Base-by-base conservation (phyloP, 2,329 filamentous ascomycete species). In the Teratosphaeria destructans region DNA sequence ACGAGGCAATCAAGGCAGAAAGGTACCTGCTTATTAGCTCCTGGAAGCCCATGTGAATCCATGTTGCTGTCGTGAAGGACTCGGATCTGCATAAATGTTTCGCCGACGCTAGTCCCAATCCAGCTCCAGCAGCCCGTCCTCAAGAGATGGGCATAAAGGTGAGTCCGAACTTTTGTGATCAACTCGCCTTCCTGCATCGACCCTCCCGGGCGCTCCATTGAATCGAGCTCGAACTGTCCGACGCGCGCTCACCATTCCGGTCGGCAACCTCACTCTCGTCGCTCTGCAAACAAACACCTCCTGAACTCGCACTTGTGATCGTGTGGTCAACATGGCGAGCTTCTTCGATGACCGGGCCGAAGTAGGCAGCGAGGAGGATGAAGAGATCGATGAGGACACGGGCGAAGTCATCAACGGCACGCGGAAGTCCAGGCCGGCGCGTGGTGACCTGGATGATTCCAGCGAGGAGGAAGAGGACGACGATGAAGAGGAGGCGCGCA, bases 381-480 rank as follows among this genome's bases (percentile, higher is more conserved):
- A 95, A 62, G 90, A 89, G 68, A 90, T 88, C 62, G 87, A 90
- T 67, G 90, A 92, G 65, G 88, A 90, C 63, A 85, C 82, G 29
- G 88, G 85, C 57, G 82, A 88, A 67, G 74, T 77, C 54, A 78
- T 76, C 54, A 66, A 54, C 27, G 57, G 60, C 14, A 55, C 65
- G 37, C 61, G 74, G 57, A 78, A 78, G 70, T 59, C 67, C 67
- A 73, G 78, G 61, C 66, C 67, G 61, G 62, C 67, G 61, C 69
- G 72, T 54, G 76, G 74, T 55, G 72, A 79, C 55, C 75, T 90
- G 58, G 87, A 93, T 68, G 91, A 96, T 74, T 95, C 90, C 0
- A 95, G 89, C 68, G 91, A 95, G 67, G 91, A 96, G 70, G 91
- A 95, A 63, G 90, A 95, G 37, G 90, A 74, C 26, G 73, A 95